Percentiles rank a stretch among this genome's conserved stretches.
phyloP scores from a whole-genome alignment of 1,284 basidiomycete genomes.

The Neolentinus lepideus region DNA sequence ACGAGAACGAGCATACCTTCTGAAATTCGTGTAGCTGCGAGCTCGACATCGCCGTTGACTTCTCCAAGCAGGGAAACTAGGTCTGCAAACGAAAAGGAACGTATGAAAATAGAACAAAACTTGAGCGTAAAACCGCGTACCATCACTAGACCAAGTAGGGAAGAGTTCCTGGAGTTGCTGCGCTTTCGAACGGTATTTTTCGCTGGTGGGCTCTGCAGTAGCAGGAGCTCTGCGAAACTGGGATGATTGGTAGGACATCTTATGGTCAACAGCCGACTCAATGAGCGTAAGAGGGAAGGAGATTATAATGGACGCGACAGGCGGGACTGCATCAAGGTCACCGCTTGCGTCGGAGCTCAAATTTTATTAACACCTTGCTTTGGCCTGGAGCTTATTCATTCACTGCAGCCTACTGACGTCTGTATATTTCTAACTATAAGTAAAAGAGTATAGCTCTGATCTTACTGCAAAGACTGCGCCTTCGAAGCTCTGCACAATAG shows the following conservation, averaged over 20 bases:
- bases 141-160: conserved; percentile 72
- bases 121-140: conserved; percentile 28
- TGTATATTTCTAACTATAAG: not conserved
- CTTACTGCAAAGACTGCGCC: too few relatives aligned
- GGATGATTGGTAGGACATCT: conserved; percentile 27
- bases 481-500: too few relatives aligned
- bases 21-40: conserved; percentile 70
- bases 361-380: not conserved
- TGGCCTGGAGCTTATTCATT: not conserved
- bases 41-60: conserved; percentile 64
- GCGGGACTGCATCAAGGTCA: conserved; percentile 9
- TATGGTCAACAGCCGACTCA: conserved; percentile 14
- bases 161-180: conserved; percentile 72
- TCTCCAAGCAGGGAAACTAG: conserved; percentile 71
- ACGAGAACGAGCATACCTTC: conserved; percentile 51
- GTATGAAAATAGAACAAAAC: conserved; percentile 10
- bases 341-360: conserved; percentile 6
- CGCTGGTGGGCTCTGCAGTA: conserved; percentile 4
- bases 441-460: too few relatives aligned
- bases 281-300: conserved; percentile 12
- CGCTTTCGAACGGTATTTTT: conserved; percentile 45
- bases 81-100: conserved; percentile 36
- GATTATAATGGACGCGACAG: conserved; percentile 5
- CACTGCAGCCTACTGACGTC: not conserved
- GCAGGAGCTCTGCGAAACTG: conserved; percentile 18